These are phyloP conservation scores for Teunomyces funiuensis DNA, from an alignment of 805 yeast species.

Conservation along the genomic window DNA sequence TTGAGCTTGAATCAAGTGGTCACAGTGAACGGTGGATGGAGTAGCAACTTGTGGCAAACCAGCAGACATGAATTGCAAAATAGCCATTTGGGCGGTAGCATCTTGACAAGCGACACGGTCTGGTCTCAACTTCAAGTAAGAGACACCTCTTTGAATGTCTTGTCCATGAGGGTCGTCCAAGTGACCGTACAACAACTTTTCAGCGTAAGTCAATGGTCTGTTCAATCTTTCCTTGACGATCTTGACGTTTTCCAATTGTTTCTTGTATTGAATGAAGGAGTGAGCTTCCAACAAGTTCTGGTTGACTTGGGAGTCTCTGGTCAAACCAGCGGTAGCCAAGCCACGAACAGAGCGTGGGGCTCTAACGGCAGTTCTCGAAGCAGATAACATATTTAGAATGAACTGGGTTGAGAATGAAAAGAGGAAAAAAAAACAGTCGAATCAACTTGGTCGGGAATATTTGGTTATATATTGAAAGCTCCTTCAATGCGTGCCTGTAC, in stretches of 20 bases:
- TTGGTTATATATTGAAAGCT: conserved; percentile 6
- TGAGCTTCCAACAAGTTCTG: conserved; percentile 80
- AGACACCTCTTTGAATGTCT: conserved; percentile 80
- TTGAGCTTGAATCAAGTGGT: conserved; percentile 95
- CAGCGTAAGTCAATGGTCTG: conserved; percentile 93
- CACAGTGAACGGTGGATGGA: conserved; percentile 97
- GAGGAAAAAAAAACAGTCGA: conserved; percentile 3
- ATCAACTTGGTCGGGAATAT: conserved; percentile 6
- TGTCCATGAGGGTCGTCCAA: conserved; percentile 90
- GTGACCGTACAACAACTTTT: conserved; percentile 92
- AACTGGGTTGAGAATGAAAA: conserved; percentile 7
- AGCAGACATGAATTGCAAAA: conserved; percentile 94
- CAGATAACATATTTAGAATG: conserved; percentile 38
- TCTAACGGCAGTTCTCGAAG: conserved; percentile 38
- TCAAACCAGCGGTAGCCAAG: conserved; percentile 52
- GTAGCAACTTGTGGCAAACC: conserved; percentile 89
- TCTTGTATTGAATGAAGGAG: conserved; percentile 89
- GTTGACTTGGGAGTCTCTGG: conserved; percentile 71
- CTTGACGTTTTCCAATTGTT: conserved; percentile 83
- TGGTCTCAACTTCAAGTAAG: conserved; percentile 92
- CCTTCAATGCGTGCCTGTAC: neutral
- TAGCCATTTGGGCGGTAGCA: conserved; percentile 98
- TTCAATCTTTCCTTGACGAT: conserved; percentile 78
- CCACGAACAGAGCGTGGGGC: conserved; percentile 42
- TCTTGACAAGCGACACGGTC: conserved; percentile 99